Percentiles rank a stretch among this genome's conserved stretches.
Conservation (phyloP, 768 basidiomycete species). For the Mycena olivaceomarginata region DNA sequence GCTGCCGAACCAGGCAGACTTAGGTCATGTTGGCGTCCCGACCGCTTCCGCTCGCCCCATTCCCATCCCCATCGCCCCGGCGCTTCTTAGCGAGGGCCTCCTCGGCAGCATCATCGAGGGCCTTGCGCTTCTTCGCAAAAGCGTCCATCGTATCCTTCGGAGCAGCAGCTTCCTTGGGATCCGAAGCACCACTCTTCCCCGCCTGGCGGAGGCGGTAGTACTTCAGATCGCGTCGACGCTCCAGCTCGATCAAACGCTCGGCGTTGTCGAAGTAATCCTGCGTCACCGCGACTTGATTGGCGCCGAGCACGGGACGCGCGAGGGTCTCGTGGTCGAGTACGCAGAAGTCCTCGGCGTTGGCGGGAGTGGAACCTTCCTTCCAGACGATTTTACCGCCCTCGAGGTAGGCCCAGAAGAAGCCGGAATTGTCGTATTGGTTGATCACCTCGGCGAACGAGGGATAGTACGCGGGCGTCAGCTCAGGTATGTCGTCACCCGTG, state of each 20-base stretch:
- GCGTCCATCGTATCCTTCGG: neutral
- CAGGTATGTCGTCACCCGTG: neutral
- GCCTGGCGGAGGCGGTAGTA: neutral
- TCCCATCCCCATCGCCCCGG: too few relatives aligned
- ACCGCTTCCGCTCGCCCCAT: neutral
- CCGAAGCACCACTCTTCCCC: neutral
- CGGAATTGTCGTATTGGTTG: neutral
- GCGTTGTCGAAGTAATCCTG: slow-evolving; percentile 1
- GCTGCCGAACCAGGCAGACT: too few relatives aligned
- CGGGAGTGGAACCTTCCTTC: neutral
- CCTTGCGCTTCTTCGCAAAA: slow-evolving; percentile 1
- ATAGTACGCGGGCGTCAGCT: neutral
- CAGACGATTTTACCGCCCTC: neutral
- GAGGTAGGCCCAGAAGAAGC: neutral
- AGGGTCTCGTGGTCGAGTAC: neutral
- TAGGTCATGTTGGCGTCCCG: too few relatives aligned
- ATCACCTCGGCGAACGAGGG: neutral
- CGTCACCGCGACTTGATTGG: neutral
- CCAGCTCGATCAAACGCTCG: neutral
- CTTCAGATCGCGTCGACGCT: neutral
- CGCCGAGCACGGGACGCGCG: neutral
- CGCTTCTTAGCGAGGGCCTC: neutral
- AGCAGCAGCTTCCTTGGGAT: neutral
- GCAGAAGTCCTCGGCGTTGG: neutral
- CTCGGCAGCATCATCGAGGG: neutral